These are phyloP conservation scores for Aspergillus terreus DNA, from an alignment of 2,329 filamentous ascomycete genomes.

Conservation along the genomic window DNA sequence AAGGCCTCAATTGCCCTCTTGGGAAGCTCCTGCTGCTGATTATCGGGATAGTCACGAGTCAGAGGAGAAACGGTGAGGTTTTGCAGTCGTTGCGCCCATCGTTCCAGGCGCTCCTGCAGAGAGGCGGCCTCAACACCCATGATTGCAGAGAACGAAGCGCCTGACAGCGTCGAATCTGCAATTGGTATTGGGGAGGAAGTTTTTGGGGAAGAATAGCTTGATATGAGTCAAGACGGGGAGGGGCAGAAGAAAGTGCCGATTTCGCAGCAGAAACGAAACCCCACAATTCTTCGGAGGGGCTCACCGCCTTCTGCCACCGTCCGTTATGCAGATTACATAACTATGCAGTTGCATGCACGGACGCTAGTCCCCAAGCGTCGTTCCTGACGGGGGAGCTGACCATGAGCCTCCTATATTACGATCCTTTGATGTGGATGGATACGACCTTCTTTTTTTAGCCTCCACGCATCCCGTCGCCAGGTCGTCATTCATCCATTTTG, in stretches of 20 bases:
- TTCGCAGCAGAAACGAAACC: background rate
- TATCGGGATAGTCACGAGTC: constrained; percentile 43
- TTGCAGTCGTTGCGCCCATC: constrained; percentile 40
- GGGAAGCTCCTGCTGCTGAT: constrained; percentile 31
- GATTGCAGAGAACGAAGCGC: constrained; percentile 19
- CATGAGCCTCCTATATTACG: too few relatives aligned
- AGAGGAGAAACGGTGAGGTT: constrained; percentile 43
- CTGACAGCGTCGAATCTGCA: constrained; percentile 6
- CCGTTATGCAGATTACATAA: too few relatives aligned
- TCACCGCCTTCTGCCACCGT: background rate
- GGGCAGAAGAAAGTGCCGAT: background rate
- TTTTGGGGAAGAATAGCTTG: background rate
- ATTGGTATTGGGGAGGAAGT: constrained; percentile 4
- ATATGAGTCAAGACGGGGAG: constrained; percentile 3
- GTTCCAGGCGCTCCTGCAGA: constrained; percentile 37
- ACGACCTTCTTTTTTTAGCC: background rate
- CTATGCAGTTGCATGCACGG: too few relatives aligned
- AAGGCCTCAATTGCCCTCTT: constrained; percentile 42
- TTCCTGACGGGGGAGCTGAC: too few relatives aligned
- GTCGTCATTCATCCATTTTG: background rate
- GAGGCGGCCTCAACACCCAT: constrained; percentile 32
- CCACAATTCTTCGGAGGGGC: background rate
- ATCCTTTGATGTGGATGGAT: background rate
- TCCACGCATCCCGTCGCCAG: background rate
- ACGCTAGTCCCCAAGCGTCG: too few relatives aligned